A percentile compares a stretch with the other conserved stretches of the same genome.
Evolutionary conservation across 148 eudicot genomes (phyloP).

Genomic region (Rheum nobile): DNA sequence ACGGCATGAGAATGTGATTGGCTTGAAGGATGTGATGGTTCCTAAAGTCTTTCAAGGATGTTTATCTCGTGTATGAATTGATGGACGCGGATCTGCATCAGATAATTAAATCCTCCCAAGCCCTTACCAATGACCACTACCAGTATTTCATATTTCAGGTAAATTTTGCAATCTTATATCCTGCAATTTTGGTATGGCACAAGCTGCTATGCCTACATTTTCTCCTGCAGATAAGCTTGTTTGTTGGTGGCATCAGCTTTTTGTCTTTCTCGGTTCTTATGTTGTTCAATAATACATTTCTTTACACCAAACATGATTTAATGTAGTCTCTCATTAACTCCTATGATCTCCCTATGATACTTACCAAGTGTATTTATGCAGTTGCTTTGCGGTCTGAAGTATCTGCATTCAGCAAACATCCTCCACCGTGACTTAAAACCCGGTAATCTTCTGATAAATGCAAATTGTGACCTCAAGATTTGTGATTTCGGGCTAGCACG

Average conservation of each 20-base stretch:
- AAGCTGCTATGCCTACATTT: no score
- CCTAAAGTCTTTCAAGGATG: conserved; percentile 57
- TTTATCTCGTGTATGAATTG: conserved; percentile 59
- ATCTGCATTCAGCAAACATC: conserved; percentile 76
- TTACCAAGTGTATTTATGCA: conserved; percentile 16
- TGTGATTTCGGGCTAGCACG: conserved; percentile 86
- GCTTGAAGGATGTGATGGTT: conserved; percentile 61
- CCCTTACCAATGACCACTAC: conserved; percentile 54
- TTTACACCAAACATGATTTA: no score
- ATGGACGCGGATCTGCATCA: conserved; percentile 76
- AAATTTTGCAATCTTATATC: neutral
- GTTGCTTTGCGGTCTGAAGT: conserved; percentile 75
- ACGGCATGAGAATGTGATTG: conserved; percentile 50
- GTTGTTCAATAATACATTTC: no score
- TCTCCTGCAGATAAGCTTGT: no score
- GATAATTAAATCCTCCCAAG: conserved; percentile 58
- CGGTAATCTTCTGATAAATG: conserved; percentile 67
- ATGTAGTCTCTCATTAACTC: neutral
- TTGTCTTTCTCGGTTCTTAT: no score
- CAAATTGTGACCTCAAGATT: conserved; percentile 75
- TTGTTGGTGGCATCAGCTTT: no score
- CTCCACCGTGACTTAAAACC: conserved; percentile 85
- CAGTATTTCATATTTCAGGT: conserved; percentile 66
- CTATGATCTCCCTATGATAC: neutral
- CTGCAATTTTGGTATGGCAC: neutral